Evolutionary conservation across 2,329 filamentous ascomycete genomes (phyloP).

Genomic region (Aurifilum marmelostoma): DNA sequence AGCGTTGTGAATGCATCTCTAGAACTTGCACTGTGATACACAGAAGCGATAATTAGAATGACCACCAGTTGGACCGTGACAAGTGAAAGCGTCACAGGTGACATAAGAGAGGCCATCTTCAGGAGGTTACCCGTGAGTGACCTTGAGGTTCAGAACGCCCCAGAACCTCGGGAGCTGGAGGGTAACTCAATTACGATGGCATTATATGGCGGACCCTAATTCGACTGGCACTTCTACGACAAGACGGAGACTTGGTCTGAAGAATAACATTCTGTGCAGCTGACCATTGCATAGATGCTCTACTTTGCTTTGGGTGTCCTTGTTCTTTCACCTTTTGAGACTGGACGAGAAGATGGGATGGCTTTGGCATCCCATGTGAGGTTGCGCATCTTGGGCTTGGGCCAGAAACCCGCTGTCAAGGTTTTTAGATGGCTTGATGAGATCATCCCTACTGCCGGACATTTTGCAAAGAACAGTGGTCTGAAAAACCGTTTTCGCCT

Average conservation of each 20-base stretch:
- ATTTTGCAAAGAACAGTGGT: not conserved
- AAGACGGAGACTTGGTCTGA: not conserved
- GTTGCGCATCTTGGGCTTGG: not conserved
- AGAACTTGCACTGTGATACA: not conserved
- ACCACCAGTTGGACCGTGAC: not conserved
- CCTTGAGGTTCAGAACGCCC: not conserved
- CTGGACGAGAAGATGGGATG: not conserved
- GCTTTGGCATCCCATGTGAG: not conserved
- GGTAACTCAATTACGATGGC: not conserved
- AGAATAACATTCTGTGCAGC: not conserved
- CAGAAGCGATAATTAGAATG: not conserved
- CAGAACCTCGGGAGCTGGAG: not conserved
- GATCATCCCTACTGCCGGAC: not conserved
- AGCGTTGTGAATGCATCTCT: not conserved
- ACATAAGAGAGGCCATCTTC: not conserved
- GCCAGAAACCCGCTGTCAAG: not conserved
- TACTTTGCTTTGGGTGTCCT: not conserved
- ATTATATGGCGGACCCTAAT: not conserved
- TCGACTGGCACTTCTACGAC: not conserved
- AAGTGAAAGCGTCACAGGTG: not conserved
- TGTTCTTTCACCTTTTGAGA: not conserved
- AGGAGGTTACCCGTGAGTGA: not conserved
- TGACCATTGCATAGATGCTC: not conserved
- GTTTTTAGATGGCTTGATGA: not conserved
- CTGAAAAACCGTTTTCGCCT: not conserved